phyloP scores from a whole-genome alignment of 176 grass and related monocot genomes.

The maize (Zea mays) region Zm-B73-REFERENCE-NAM-5.0 NC_050101.1:123754501-123755000 shows the following conservation, averaged over 20 bases:
- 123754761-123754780: slow-evolving; percentile 56
- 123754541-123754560: too few species aligned
- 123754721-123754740: too few species aligned
- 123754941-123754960: slow-evolving; percentile 87
- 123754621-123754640: too few species aligned
- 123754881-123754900: slow-evolving; percentile 80
- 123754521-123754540: background rate
- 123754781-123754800: slow-evolving; percentile 70
- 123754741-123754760: background rate
- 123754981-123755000: slow-evolving; percentile 95
- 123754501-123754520: slow-evolving; percentile 1
- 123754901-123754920: slow-evolving; percentile 86
- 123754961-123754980: slow-evolving; percentile 94
- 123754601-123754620: too few species aligned
- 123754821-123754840: slow-evolving; percentile 46
- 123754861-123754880: slow-evolving; percentile 81
- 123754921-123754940: slow-evolving; percentile 80
- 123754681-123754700: too few species aligned
- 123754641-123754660: too few species aligned
- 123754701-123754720: too few species aligned
- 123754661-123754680: too few species aligned
- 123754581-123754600: too few species aligned
- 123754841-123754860: slow-evolving; percentile 45
- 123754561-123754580: too few species aligned
- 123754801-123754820: slow-evolving; percentile 95